phyloP scores from a whole-genome alignment of 1,284 basidiomycete species.

The Cystobasidium pallidum region DNA sequence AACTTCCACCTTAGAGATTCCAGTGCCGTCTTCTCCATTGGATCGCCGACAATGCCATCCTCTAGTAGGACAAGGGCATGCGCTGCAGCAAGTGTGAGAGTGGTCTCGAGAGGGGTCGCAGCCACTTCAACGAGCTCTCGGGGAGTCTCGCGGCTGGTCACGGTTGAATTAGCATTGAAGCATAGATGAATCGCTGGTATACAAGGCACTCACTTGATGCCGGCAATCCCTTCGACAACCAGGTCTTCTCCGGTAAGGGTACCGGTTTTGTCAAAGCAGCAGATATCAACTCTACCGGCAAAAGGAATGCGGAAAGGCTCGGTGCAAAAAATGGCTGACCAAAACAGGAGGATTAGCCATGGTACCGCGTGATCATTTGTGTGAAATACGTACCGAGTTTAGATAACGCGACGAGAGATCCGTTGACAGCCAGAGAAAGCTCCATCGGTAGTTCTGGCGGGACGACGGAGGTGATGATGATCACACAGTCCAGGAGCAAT shows the following conservation, averaged over 20 bases:
- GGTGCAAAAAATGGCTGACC: slow-evolving; percentile 91
- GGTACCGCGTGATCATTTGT: too few relatives aligned
- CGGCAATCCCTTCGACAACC: slow-evolving; percentile 88
- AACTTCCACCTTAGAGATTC: slow-evolving; percentile 90
- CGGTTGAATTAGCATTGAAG: background rate
- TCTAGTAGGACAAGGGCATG: slow-evolving; percentile 89
- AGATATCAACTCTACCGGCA: slow-evolving; percentile 90
- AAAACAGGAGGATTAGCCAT: too few relatives aligned
- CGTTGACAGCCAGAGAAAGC: slow-evolving; percentile 89
- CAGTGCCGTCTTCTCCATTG: slow-evolving; percentile 97
- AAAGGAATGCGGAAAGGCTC: slow-evolving; percentile 95
- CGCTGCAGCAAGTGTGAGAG: slow-evolving; percentile 85
- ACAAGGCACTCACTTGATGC: slow-evolving; percentile 69
- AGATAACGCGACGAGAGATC: slow-evolving; percentile 85
- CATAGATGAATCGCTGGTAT: background rate
- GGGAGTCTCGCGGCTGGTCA: slow-evolving; percentile 61
- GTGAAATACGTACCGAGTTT: slow-evolving; percentile 70
- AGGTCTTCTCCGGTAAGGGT: slow-evolving; percentile 93
- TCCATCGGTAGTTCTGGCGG: slow-evolving; percentile 97
- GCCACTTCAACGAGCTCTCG: slow-evolving; percentile 76
- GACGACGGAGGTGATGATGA: slow-evolving; percentile 93
- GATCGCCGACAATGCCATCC: slow-evolving; percentile 91
- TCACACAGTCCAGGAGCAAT: slow-evolving; percentile 84
- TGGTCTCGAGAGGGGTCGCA: slow-evolving; percentile 75
- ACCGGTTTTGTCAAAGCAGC: slow-evolving; percentile 97